phyloP scores from a whole-genome alignment of 805 yeast genomes.

The Saccharomycopsis sp. region DNA sequence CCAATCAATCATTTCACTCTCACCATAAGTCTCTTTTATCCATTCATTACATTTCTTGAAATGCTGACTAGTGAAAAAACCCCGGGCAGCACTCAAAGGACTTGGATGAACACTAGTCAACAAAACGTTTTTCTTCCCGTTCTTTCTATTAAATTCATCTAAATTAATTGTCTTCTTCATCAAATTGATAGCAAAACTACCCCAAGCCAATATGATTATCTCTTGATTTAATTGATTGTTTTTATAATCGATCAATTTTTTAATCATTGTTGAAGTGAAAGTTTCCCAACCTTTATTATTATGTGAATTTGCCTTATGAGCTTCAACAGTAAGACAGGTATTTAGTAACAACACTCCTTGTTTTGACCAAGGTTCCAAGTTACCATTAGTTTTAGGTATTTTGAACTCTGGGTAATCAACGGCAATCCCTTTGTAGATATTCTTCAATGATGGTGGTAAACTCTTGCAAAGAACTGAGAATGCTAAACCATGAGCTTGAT shows the following conservation, averaged over 20 bases:
- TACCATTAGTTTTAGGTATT: conserved; percentile 54
- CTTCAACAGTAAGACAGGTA: conserved; percentile 84
- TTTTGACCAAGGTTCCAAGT: conserved; percentile 75
- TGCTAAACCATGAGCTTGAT: conserved; percentile 96
- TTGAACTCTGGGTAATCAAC: conserved; percentile 64
- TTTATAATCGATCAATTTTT: conserved; percentile 43
- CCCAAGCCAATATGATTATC: conserved; percentile 77
- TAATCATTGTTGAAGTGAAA: conserved; percentile 71
- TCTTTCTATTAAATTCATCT: conserved; percentile 29
- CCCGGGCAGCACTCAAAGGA: conserved; percentile 85
- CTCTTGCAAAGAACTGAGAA: conserved; percentile 65
- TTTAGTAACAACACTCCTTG: conserved; percentile 85
- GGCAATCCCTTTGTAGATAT: conserved; percentile 74
- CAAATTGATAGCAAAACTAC: conserved; percentile 62
- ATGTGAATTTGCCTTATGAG: conserved; percentile 91
- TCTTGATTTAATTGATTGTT: conserved; percentile 38
- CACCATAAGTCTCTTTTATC: conserved; percentile 43
- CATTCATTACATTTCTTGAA: conserved; percentile 73
- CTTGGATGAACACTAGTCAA: conserved; percentile 87
- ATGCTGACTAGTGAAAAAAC: conserved; percentile 73
- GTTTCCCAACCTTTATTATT: conserved; percentile 87
- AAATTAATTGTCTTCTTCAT: conserved; percentile 27
- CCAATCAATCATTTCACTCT: conserved; percentile 60
- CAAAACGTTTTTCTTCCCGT: conserved; percentile 37
- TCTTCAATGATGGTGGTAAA: conserved; percentile 84